Evolutionary conservation across 176 grass and related monocot species (phyloP).

Genomic region (Paspalum notatum): DNA sequence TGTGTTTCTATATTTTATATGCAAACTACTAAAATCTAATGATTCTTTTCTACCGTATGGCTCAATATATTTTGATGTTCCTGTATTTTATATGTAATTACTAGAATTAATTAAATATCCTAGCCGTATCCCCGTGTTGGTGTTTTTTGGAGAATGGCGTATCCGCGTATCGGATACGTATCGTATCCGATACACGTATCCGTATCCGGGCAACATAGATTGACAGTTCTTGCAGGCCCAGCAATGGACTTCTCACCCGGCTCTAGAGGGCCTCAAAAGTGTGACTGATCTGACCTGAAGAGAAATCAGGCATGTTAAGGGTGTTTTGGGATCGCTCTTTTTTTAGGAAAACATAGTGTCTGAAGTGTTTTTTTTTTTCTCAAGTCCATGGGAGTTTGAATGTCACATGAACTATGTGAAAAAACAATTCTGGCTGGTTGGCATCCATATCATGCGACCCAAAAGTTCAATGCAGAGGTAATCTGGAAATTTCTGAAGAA

Average conservation of each 20-base stretch:
- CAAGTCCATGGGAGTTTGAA: conserved; percentile 34
- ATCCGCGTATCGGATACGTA: no score
- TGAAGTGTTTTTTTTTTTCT: not conserved
- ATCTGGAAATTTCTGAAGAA: conserved; percentile 20
- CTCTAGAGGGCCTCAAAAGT: not conserved
- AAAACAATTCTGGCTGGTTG: conserved; percentile 26
- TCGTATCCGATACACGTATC: no score
- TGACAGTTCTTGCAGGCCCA: not conserved
- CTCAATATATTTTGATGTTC: no score
- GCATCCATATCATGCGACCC: conserved; percentile 45
- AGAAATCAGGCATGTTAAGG: not conserved
- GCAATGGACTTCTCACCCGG: not conserved
- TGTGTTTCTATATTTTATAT: no score
- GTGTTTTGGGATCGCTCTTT: not conserved
- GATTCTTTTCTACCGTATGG: no score
- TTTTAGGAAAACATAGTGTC: not conserved
- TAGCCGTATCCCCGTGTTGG: no score
- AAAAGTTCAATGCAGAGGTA: conserved; percentile 50
- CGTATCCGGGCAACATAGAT: no score
- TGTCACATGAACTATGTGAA: conserved; percentile 42
- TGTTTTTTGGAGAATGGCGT: no score
- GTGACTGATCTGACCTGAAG: not conserved
- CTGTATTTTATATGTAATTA: no score
- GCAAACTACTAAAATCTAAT: no score
- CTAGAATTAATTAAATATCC: no score